phyloP scores from a whole-genome alignment of 345 rosid genomes.

The Populus alba region DNA sequence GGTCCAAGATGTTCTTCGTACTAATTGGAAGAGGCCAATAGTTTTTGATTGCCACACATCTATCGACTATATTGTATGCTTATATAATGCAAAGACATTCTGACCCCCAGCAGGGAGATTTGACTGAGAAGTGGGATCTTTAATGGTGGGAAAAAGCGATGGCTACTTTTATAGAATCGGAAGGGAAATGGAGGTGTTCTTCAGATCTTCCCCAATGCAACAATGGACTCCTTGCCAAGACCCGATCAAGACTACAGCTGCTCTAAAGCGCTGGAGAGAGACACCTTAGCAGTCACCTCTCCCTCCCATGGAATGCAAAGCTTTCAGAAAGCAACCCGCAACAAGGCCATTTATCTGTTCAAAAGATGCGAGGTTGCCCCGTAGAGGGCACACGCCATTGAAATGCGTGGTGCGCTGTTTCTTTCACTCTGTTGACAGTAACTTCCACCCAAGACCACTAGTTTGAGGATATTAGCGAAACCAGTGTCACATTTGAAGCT shows the following conservation, averaged over 20 bases:
- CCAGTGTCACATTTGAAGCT: not conserved
- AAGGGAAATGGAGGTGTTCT: not conserved
- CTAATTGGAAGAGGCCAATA: conserved; percentile 12
- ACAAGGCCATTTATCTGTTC: not conserved
- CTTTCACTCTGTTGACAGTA: not conserved
- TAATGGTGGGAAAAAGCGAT: conserved; percentile 12
- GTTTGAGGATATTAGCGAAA: not conserved
- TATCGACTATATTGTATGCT: conserved; percentile 10
- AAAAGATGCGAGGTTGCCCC: not conserved
- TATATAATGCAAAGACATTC: conserved; percentile 19
- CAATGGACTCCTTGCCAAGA: not conserved
- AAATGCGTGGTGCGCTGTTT: conserved; percentile 14
- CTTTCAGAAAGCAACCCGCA: not conserved
- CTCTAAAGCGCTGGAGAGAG: not conserved
- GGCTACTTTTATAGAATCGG: not conserved
- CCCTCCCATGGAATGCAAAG: not conserved
- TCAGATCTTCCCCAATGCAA: not conserved
- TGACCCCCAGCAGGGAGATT: conserved; percentile 16
- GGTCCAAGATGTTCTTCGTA: conserved; percentile 29
- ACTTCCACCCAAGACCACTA: conserved; percentile 21
- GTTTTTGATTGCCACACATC: conserved; percentile 20
- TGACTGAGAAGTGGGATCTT: conserved; percentile 13
- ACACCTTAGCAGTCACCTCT: not conserved
- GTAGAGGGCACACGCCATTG: not conserved
- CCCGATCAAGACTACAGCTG: not conserved